Percentiles rank a stretch among this genome's conserved stretches.
Conservation (phyloP, 768 basidiomycete species). For the Cystofilobasidium ferigula region DNA sequence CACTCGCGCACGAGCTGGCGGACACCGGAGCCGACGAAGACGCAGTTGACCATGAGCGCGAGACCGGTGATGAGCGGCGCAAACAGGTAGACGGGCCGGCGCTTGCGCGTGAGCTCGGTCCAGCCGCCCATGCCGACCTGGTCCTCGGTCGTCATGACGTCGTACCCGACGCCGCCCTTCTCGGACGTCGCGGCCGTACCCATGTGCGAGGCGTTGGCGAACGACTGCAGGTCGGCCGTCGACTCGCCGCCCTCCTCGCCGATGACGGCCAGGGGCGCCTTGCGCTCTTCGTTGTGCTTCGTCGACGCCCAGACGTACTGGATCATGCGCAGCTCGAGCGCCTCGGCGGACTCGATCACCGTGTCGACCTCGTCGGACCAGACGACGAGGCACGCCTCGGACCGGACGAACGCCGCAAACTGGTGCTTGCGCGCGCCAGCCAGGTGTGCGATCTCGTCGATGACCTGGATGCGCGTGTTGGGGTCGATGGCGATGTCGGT, state of each 20-base stretch:
- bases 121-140: conserved; percentile 31
- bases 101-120: conserved; percentile 27
- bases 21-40: conserved; percentile 31
- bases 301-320: conserved; percentile 59
- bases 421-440: conserved; percentile 78
- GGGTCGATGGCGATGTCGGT: conserved; percentile 47
- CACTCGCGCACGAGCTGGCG: conserved; percentile 54
- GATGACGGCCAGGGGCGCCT: not conserved
- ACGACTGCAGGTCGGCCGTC: not conserved
- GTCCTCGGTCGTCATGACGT: conserved; percentile 25
- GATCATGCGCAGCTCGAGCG: conserved; percentile 58
- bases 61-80: conserved; percentile 34
- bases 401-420: conserved; percentile 75
- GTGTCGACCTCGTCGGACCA: conserved; percentile 72
- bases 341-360: conserved; percentile 51
- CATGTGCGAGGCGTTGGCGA: not conserved
- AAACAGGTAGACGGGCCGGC: conserved; percentile 31
- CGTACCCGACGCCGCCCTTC: conserved; percentile 4
- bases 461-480: conserved; percentile 73
- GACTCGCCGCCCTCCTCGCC: conserved; percentile 9
- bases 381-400: conserved; percentile 71
- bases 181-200: not conserved
- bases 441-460: conserved; percentile 66
- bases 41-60: conserved; percentile 31
- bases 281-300: conserved; percentile 6